Percentiles rank a stretch among this genome's conserved stretches.
Conservation (phyloP, 2,329 filamentous ascomycete species). For the Hypomyces rosellus region DNA sequence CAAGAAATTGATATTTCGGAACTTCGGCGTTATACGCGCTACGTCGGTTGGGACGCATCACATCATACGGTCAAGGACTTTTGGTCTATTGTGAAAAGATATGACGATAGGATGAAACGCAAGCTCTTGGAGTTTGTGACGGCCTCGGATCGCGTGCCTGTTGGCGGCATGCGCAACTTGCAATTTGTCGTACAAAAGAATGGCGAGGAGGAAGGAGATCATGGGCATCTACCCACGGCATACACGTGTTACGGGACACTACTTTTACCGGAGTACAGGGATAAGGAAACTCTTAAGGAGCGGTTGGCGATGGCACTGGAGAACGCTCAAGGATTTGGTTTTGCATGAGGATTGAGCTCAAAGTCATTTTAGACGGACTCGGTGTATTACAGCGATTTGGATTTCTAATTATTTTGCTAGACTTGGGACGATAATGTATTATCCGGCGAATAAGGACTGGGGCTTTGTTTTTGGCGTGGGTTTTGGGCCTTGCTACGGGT, state of each 20-base stretch:
- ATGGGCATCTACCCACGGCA: conserved; percentile 68
- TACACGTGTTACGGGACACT: conserved; percentile 92
- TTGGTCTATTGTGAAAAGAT: conserved; percentile 71
- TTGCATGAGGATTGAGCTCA: conserved; percentile 43
- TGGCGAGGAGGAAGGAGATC: conserved; percentile 51
- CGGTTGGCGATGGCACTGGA: conserved; percentile 80
- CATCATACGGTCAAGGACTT: conserved; percentile 71
- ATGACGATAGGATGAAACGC: conserved; percentile 62
- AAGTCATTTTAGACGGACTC: no score
- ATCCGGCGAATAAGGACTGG: no score
- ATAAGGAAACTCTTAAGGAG: conserved; percentile 61
- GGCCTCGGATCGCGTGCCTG: conserved; percentile 81
- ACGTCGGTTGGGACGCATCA: conserved; percentile 70
- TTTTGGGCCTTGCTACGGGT: no score
- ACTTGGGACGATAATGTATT: no score
- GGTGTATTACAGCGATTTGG: no score
- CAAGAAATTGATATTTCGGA: conserved; percentile 73
- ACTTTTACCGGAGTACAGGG: conserved; percentile 74
- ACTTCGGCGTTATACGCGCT: conserved; percentile 64
- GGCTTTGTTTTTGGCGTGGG: no score
- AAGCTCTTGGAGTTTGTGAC: conserved; percentile 90
- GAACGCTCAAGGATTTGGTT: conserved; percentile 85
- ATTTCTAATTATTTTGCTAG: no score
- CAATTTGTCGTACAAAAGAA: conserved; percentile 80
- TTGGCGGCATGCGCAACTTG: conserved; percentile 75